Conservation (phyloP, 2,329 filamentous ascomycete genomes). For the Orbilia oligospora region DNA sequence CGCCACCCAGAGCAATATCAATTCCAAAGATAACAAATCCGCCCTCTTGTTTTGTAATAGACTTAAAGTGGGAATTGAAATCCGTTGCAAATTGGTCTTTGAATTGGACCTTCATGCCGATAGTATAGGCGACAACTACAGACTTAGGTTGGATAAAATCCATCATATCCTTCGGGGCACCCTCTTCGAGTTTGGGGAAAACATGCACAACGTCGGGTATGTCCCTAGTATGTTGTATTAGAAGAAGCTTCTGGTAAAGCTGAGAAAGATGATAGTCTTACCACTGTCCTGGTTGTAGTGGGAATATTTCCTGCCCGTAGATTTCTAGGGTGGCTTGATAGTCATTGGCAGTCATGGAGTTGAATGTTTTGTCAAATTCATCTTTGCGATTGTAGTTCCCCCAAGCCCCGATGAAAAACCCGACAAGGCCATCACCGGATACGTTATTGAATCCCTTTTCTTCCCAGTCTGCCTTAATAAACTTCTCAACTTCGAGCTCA, state of each 20-base stretch:
- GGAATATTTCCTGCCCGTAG: conserved; percentile 17
- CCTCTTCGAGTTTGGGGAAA: conserved; percentile 28
- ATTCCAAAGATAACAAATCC: conserved; percentile 34
- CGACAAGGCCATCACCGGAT: conserved; percentile 14
- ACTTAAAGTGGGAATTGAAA: conserved; percentile 37
- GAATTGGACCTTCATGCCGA: conserved; percentile 28
- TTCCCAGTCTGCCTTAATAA: conserved; percentile 20
- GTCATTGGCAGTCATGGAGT: conserved; percentile 25
- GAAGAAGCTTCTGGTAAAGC: background rate
- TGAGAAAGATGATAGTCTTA: background rate
- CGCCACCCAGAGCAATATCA: conserved; percentile 19
- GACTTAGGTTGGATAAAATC: conserved; percentile 23
- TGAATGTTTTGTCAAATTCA: conserved; percentile 40
- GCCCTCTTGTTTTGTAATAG: conserved; percentile 6
- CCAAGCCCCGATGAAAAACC: conserved; percentile 22
- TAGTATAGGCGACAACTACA: conserved; percentile 26
- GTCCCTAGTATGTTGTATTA: conserved; percentile 26
- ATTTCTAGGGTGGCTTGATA: conserved; percentile 3
- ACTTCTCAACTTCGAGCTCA: background rate
- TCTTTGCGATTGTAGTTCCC: conserved; percentile 23
- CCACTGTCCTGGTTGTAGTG: conserved; percentile 10
- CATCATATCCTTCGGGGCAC: conserved; percentile 16
- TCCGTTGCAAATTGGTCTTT: conserved; percentile 24
- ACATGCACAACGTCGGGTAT: conserved; percentile 17
- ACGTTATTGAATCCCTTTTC: conserved; percentile 8